Base-by-base conservation (phyloP, 2,329 filamentous ascomycete genomes). In the Fusarium poae region DNA sequence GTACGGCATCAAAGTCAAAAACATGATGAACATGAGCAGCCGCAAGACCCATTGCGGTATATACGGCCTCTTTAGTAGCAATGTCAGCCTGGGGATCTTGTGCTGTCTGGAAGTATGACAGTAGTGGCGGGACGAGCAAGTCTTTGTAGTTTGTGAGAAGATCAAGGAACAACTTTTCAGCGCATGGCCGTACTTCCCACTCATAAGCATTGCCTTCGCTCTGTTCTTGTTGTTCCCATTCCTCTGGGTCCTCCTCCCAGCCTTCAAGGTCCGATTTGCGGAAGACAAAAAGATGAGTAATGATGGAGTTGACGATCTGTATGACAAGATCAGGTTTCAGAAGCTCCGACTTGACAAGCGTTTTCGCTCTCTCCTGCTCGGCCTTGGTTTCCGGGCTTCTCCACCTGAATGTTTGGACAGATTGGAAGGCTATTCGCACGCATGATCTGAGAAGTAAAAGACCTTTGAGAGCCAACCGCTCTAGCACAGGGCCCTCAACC, bases 201-300 rank as follows among this genome's bases (percentile, higher is more conserved):
- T 98, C 94, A 86, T 92, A 98, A 2, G 92, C 92, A 71, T 93
- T 92, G 35, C 92, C 90, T 62, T 92, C 88, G 63, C 91, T 92
- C 74, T 97, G 93, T 81, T 97, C 94, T 73, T 91, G 89, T 68
- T 92, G 90, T 78, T 97, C 95, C 94, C 96, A 99, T 55, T 97
- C 94, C 77, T 99, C 93, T 0, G 95, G 93, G 60, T 97, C 94
- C 75, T 97, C 91, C 76, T 97, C 91, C 96, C 96, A 99, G 60
- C 93, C 91, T 65, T 93, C 89, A 1, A 98, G 86, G 78, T 99
- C 96, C 52, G 89, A 89, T 62, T 91, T 88, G 34, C 93, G 89
- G 78, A 98, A 96, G 37, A 96, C 87, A 77, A 99, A 96, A 71
- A 97, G 93, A 72, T 91, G 90, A 1, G 92, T 93, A 52, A 99